Evolutionary conservation across 73 alveolate species (phyloP).

Genomic region (Effrenium voratum): DNA sequence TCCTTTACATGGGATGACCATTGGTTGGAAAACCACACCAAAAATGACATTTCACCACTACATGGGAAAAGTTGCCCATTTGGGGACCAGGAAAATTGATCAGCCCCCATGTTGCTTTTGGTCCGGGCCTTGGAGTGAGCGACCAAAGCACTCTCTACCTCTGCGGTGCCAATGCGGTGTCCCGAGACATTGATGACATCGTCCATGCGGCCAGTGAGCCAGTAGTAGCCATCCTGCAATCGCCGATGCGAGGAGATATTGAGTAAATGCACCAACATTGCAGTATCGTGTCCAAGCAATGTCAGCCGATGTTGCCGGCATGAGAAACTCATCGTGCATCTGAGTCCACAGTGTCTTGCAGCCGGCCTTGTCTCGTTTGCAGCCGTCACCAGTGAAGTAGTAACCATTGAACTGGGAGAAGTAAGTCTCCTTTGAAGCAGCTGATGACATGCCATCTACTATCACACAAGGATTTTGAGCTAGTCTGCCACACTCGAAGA

Average conservation of each 20-base stretch:
- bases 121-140: slow-evolving; percentile 78
- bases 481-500: no score
- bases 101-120: no score
- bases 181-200: slow-evolving; percentile 98
- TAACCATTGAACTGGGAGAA: slow-evolving; percentile 91
- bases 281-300: no score
- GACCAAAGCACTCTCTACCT: slow-evolving; percentile 96
- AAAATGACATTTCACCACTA: no score
- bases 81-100: neutral
- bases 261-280: no score
- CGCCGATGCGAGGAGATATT: neutral
- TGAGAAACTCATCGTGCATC: no score
- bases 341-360: neutral
- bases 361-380: slow-evolving; percentile 95
- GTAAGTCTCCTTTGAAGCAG: slow-evolving; percentile 85
- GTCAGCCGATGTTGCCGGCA: no score
- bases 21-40: no score
- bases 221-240: slow-evolving; percentile 96
- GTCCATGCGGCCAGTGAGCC: slow-evolving; percentile 98
- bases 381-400: slow-evolving; percentile 97
- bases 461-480: no score
- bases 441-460: no score
- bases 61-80: no score
- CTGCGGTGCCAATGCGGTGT: slow-evolving; percentile 97
- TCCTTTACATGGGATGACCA: no score